A percentile compares a stretch with the other conserved stretches of the same genome.
These are phyloP conservation scores for Pyrus betulifolia DNA, from an alignment of 306 rosid species.

Conservation along the genomic window DNA sequence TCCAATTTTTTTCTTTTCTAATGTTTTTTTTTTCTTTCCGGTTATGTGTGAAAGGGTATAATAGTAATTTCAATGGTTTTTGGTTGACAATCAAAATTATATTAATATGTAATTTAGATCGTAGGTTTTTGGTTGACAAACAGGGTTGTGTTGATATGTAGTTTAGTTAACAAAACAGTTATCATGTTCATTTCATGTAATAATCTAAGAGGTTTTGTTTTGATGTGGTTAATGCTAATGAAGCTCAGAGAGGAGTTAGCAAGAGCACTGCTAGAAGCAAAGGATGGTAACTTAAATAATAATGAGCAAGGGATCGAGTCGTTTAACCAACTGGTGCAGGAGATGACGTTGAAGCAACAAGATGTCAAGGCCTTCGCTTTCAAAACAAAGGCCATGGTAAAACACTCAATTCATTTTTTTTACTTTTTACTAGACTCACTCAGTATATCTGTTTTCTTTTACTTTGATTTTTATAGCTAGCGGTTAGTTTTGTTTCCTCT, in stretches of 20 bases:
- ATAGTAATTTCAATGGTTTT: too few species aligned
- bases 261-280: conserved; percentile 59
- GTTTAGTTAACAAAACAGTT: not conserved
- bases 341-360: conserved; percentile 46
- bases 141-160: too few species aligned
- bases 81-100: too few species aligned
- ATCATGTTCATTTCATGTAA: not conserved
- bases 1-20: too few species aligned
- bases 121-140: too few species aligned
- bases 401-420: not conserved
- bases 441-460: not conserved
- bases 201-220: conserved; percentile 5
- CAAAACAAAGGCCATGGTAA: conserved; percentile 84
- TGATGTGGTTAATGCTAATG: conserved; percentile 24
- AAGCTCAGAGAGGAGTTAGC: conserved; percentile 79
- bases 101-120: too few species aligned
- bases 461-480: not conserved
- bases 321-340: conserved; percentile 77
- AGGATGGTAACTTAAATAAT: conserved; percentile 26
- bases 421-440: not conserved
- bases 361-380: conserved; percentile 77
- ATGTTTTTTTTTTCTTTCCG: too few species aligned
- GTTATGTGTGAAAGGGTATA: too few species aligned
- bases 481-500: not conserved
- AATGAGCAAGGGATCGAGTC: conserved; percentile 49